phyloP scores from a whole-genome alignment of 1,284 basidiomycete species.

The Caloboletus inedulis region DNA sequence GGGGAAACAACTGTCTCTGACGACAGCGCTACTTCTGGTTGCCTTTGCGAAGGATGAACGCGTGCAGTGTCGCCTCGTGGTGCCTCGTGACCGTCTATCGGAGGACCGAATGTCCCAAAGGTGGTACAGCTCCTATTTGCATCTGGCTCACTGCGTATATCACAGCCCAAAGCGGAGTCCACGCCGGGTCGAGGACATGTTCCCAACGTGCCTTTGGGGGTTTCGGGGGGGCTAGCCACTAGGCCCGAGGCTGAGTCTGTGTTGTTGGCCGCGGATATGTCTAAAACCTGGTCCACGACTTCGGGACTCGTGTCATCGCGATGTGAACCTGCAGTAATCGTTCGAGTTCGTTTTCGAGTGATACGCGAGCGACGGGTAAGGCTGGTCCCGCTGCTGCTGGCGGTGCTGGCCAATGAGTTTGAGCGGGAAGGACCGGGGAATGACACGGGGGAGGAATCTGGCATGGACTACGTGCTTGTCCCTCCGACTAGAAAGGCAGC shows the following conservation, averaged over 20 bases:
- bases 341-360: slow-evolving; percentile 31
- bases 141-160: slow-evolving; percentile 8
- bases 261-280: slow-evolving; percentile 29
- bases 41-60: slow-evolving; percentile 4
- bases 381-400: slow-evolving; percentile 35
- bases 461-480: slow-evolving; percentile 28
- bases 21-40: slow-evolving; percentile 9
- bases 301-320: slow-evolving; percentile 19
- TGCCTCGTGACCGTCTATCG: slow-evolving; percentile 17
- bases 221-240: slow-evolving; percentile 10
- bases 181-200: slow-evolving; percentile 12
- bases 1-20: slow-evolving; percentile 14
- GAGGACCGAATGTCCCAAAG: slow-evolving; percentile 27
- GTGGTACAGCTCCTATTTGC: slow-evolving; percentile 27
- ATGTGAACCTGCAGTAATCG: slow-evolving; percentile 21
- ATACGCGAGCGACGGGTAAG: slow-evolving; percentile 34
- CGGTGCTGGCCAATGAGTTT: slow-evolving; percentile 42
- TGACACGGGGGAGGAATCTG: slow-evolving; percentile 28
- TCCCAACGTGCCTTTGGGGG: slow-evolving; percentile 6
- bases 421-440: slow-evolving; percentile 39
- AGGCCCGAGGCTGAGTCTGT: not conserved
- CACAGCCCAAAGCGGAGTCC: slow-evolving; percentile 13
- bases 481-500: slow-evolving; percentile 17
- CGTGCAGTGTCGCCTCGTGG: not conserved
- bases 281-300: slow-evolving; percentile 24